Evolutionary conservation across 116 monocot genomes (phyloP), one percentile per base, ranked within the genome.

Genomic region (Papilionanthe hybrid): DNA sequence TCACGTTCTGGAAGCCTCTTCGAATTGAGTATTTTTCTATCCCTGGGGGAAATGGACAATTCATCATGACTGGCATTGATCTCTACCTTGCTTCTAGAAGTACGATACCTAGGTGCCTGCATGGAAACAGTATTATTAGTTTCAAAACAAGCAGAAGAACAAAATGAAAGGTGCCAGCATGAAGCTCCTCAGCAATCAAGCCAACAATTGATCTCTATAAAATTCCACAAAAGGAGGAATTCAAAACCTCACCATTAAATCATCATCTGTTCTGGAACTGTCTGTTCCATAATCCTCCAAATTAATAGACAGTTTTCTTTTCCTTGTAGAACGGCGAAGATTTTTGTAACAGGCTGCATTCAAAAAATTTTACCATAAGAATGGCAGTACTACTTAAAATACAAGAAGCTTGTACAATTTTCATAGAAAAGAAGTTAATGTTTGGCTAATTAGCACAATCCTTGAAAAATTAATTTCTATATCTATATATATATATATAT

Each of bases 271-370:
- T 76, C 91, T 83, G 49, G 98, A 99, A 80, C 93, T 94, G 81
- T 95, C 91, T 20, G 91, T 91, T 63, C 88, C 93, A 86, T 91
- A 93, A 58, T 92, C 93, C 73, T 94, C 93, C 42, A 95, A 77
- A 85, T 90, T 88, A 79, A 85, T 88, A 44, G 98, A 86, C 72
- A 91, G 85, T 79, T 95, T 99, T 82, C 98, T 93, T 85, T 91
- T 94, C 82, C 98, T 90, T 78, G 94, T 95, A 50, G 98, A 99
- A 37, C 98, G 93, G 27, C 93, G 92, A 75, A 99, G 90, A 68
- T 93, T 93, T 90, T 81, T 28, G 76, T 82, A 80, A 82, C 85
- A 65, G 91, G 87, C 98, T 99, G 82, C 82, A 83, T 56, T 77
- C 69, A 68, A 47, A 81, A 13, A 72, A 73, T 77, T 27, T 72